These are phyloP conservation scores for Podaxis rugospora DNA, from an alignment of 768 basidiomycete species.

Conservation along the genomic window DNA sequence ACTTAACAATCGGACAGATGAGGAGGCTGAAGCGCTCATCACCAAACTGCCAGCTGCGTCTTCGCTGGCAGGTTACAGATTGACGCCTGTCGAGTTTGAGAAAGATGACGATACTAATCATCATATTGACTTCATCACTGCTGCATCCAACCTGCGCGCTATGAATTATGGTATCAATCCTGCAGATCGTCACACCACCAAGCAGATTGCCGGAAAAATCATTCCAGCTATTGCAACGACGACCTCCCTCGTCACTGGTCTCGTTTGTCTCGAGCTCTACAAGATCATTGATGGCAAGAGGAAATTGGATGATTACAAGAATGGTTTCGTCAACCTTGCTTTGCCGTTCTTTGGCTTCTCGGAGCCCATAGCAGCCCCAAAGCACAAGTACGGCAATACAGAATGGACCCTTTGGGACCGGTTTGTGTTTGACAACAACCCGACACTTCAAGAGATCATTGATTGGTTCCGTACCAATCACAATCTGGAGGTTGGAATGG, in stretches of 20 bases:
- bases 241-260: slow-evolving; percentile 90
- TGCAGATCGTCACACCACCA: slow-evolving; percentile 89
- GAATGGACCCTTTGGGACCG: slow-evolving; percentile 99
- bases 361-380: slow-evolving; percentile 87
- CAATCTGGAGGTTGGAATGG: slow-evolving; percentile 89
- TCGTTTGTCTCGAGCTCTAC: slow-evolving; percentile 95
- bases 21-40: slow-evolving; percentile 51
- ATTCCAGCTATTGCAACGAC: slow-evolving; percentile 99
- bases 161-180: slow-evolving; percentile 87
- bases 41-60: slow-evolving; percentile 83
- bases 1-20: slow-evolving; percentile 31
- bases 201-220: slow-evolving; percentile 98
- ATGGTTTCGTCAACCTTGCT: slow-evolving; percentile 96
- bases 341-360: slow-evolving; percentile 99
- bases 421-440: slow-evolving; percentile 87
- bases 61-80: slow-evolving; percentile 91
- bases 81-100: slow-evolving; percentile 95
- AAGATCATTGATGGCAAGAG: slow-evolving; percentile 98
- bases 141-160: slow-evolving; percentile 94
- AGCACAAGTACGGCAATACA: slow-evolving; percentile 80
- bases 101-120: slow-evolving; percentile 98
- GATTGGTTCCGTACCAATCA: slow-evolving; percentile 82
- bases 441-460: slow-evolving; percentile 82
- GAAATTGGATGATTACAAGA: slow-evolving; percentile 94
- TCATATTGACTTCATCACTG: slow-evolving; percentile 99